Conservation (phyloP, 2,329 filamentous ascomycete genomes). For the Paracorniculantispora psalliotae region DNA sequence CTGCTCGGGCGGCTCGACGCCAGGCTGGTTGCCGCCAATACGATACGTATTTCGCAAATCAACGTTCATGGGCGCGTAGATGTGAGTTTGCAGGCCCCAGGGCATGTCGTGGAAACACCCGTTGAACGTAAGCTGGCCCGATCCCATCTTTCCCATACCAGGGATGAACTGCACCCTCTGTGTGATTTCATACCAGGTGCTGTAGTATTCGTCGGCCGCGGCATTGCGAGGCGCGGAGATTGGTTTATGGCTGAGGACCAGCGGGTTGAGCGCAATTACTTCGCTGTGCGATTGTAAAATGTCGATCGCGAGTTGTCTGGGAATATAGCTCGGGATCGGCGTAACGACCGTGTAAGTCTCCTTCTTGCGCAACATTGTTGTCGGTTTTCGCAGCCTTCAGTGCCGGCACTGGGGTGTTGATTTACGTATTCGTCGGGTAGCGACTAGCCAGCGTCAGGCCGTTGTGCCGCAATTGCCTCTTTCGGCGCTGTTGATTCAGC, state of each 20-base stretch:
- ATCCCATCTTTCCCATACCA: conserved; percentile 59
- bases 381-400: background rate
- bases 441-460: background rate
- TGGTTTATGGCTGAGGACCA: conserved; percentile 58
- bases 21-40: conserved; percentile 64
- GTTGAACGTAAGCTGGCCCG: conserved; percentile 62
- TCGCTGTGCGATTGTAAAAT: conserved; percentile 67
- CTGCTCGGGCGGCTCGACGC: conserved; percentile 55
- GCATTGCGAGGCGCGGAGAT: conserved; percentile 64
- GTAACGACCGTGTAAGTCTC: conserved; percentile 64
- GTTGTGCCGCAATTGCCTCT: background rate
- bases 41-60: conserved; percentile 65
- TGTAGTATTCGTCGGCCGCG: conserved; percentile 65
- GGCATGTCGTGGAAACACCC: conserved; percentile 69
- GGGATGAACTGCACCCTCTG: conserved; percentile 65
- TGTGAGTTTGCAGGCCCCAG: conserved; percentile 67
- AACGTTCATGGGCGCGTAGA: conserved; percentile 62
- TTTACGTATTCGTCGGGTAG: conserved; percentile 3
- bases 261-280: conserved; percentile 65
- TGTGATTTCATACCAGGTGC: conserved; percentile 69
- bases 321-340: conserved; percentile 64
- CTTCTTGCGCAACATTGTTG: conserved; percentile 55
- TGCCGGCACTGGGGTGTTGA: background rate
- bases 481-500: background rate
- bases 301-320: conserved; percentile 66